Percentiles rank a stretch among this genome's conserved stretches.
phyloP scores from a whole-genome alignment of 305 asterid species.

The Petunia hybrid region DNA sequence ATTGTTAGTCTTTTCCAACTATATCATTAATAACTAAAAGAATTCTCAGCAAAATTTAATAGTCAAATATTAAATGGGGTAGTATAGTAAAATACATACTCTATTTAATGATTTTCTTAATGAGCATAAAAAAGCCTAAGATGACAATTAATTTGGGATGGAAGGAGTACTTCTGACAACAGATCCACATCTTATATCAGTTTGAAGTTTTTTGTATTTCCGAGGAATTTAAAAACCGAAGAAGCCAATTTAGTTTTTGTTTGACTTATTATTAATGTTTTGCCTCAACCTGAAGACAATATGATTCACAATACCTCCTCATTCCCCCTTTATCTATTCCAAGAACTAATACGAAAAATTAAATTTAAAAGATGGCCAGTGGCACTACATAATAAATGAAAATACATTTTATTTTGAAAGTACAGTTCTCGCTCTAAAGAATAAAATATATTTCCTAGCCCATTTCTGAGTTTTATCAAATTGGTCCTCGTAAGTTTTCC shows the following conservation, averaged over 20 bases:
- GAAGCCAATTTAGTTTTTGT: neutral
- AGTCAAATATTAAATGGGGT: too few species aligned
- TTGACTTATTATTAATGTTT: neutral
- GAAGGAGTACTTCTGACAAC: neutral
- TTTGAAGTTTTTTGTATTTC: neutral
- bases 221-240: neutral
- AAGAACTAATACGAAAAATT: neutral
- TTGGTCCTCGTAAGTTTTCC: neutral
- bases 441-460: neutral
- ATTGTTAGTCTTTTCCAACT: too few species aligned
- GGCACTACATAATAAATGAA: neutral
- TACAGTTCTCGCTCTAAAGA: neutral
- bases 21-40: too few species aligned
- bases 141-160: too few species aligned
- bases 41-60: too few species aligned
- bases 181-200: neutral
- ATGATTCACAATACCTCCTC: slow-evolving; percentile 13
- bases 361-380: neutral
- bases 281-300: neutral
- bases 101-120: too few species aligned
- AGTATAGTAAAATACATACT: too few species aligned
- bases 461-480: neutral
- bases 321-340: neutral
- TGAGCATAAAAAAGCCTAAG: too few species aligned
- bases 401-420: neutral